phyloP scores from a whole-genome alignment of 2,329 filamentous ascomycete genomes.

The Leptographium flavum region DNA sequence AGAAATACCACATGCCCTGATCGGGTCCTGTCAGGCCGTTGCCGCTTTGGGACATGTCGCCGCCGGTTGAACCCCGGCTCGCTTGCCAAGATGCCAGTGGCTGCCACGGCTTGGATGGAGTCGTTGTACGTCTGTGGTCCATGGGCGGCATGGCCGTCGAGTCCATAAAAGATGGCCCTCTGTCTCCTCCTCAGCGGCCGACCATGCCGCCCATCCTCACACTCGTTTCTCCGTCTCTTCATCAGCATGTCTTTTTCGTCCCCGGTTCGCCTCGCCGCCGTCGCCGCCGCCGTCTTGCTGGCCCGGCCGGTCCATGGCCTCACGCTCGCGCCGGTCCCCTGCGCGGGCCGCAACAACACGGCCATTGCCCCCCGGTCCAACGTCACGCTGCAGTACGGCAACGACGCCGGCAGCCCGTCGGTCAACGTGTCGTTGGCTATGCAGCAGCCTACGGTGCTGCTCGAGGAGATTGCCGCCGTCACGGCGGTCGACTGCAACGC shows the following conservation, averaged over 20 bases:
- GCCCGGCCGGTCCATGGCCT: neutral
- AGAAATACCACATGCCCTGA: too few relatives aligned
- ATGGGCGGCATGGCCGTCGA: too few relatives aligned
- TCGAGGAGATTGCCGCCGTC: conserved; percentile 18
- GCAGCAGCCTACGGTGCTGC: conserved; percentile 16
- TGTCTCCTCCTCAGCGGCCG: too few relatives aligned
- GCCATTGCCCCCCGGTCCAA: conserved; percentile 1
- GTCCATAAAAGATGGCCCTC: too few relatives aligned
- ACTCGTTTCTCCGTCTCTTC: too few relatives aligned
- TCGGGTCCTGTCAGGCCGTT: too few relatives aligned
- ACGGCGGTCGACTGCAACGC: conserved; percentile 17
- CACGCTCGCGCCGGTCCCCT: neutral
- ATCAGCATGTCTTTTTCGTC: neutral
- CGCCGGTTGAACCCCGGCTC: too few relatives aligned
- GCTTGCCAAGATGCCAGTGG: too few relatives aligned
- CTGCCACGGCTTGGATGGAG: too few relatives aligned
- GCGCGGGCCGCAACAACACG: neutral
- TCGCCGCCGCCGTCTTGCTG: neutral
- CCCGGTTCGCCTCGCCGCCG: neutral
- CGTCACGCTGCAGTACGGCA: conserved; percentile 9
- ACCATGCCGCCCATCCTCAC: too few relatives aligned
- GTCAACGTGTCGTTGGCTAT: conserved; percentile 15
- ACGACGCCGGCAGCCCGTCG: neutral
- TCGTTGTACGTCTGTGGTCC: too few relatives aligned
- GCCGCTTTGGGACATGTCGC: too few relatives aligned